A percentile compares a stretch with the other conserved stretches of the same genome.
Conservation (phyloP, 2,329 filamentous ascomycete species). For the Neocatenulostroma microsporum region DNA sequence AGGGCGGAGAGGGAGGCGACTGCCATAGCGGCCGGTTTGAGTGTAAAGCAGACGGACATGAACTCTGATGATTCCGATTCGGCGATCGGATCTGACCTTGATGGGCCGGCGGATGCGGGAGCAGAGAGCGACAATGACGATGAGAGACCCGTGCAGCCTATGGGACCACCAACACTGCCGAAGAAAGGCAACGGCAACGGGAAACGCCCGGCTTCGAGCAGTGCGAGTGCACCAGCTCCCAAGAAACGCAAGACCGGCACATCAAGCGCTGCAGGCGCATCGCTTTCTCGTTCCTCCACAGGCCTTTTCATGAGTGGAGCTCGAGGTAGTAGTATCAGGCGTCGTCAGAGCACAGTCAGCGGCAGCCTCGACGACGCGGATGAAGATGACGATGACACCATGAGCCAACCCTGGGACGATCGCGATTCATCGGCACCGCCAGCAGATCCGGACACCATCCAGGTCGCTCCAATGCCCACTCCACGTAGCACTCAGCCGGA, state of each 20-base stretch:
- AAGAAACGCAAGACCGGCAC: too few species aligned
- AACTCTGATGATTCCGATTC: conserved; percentile 3
- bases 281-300: too few species aligned
- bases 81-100: not conserved
- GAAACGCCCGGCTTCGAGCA: too few species aligned
- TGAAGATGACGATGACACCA: conserved; percentile 1
- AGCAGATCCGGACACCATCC: too few species aligned
- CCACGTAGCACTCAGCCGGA: not conserved
- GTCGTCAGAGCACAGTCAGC: not conserved
- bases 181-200: too few species aligned
- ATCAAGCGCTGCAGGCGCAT: too few species aligned
- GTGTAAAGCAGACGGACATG: not conserved
- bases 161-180: too few species aligned
- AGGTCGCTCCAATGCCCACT: not conserved
- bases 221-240: too few species aligned
- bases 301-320: not conserved
- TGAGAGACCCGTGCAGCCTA: too few species aligned
- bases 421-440: too few species aligned
- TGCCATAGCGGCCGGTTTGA: not conserved
- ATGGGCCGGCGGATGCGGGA: not conserved
- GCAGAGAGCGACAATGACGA: too few species aligned
- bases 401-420: too few species aligned
- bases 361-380: not conserved
- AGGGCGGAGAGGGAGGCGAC: not conserved
- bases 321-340: not conserved